Conservation (phyloP, 148 eudicot genomes). For the Rhododendron griersonianum region DNA sequence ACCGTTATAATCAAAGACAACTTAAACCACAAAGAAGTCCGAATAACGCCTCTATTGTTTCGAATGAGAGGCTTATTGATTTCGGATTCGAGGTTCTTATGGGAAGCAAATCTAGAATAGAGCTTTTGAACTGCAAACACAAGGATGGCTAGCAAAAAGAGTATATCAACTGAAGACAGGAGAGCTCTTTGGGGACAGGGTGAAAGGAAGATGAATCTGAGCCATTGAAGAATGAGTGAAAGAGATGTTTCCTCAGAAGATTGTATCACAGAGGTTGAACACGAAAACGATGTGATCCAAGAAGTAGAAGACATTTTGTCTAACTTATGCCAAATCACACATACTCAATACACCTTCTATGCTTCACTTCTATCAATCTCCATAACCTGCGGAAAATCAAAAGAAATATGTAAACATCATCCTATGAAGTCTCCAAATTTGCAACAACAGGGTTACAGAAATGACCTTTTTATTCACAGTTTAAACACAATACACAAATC, state of each 20-base stretch:
- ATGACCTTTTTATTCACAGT: neutral
- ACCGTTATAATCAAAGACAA: conserved; percentile 32
- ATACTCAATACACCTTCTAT: neutral
- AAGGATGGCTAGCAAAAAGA: conserved; percentile 53
- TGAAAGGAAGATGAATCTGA: conserved; percentile 63
- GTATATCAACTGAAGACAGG: conserved; percentile 44
- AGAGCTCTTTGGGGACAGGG: conserved; percentile 84
- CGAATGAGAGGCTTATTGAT: conserved; percentile 26
- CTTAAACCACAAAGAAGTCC: conserved; percentile 49
- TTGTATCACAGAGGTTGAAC: conserved; percentile 41
- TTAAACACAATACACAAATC: neutral
- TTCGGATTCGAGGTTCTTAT: conserved; percentile 15
- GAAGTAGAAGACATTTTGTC: conserved; percentile 43
- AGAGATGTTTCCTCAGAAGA: conserved; percentile 19
- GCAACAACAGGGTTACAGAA: neutral
- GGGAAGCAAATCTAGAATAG: conserved; percentile 32
- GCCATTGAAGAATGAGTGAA: conserved; percentile 49
- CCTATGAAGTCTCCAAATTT: neutral
- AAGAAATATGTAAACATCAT: neutral
- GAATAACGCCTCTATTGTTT: conserved; percentile 15
- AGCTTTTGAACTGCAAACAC: conserved; percentile 40
- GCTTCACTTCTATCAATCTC: conserved; percentile 10
- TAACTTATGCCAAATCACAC: neutral
- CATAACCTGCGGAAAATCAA: neutral
- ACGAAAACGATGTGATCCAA: conserved; percentile 68